Evolutionary conservation across 345 rosid genomes (phyloP).

Genomic region (Brassica rapa): DNA sequence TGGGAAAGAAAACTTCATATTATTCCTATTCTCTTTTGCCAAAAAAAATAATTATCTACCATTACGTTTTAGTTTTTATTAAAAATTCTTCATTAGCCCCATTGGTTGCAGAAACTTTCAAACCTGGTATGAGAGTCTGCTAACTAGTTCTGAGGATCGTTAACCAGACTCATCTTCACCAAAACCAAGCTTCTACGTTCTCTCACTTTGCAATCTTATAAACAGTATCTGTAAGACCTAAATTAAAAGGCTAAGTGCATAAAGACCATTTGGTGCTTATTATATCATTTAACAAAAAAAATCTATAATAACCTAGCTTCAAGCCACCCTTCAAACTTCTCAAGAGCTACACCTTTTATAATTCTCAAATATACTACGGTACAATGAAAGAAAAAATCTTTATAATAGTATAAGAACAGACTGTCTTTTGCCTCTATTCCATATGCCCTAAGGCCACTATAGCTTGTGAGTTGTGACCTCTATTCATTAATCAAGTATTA

Average conservation of each 20-base stretch:
- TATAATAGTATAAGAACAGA: constrained; percentile 4
- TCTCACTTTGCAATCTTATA: not conserved
- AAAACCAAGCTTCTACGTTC: not conserved
- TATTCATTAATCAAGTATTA: constrained; percentile 28
- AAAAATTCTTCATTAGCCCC: not conserved
- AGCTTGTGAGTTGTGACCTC: constrained; percentile 30
- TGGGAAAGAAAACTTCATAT: not conserved
- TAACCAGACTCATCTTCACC: not conserved
- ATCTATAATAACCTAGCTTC: not conserved
- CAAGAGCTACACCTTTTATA: constrained; percentile 27
- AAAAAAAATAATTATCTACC: no score
- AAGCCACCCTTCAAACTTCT: constrained; percentile 29
- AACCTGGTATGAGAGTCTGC: not conserved
- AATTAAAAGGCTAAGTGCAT: not conserved
- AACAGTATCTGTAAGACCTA: not conserved
- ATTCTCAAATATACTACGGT: constrained; percentile 1
- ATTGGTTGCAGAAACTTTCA: not conserved
- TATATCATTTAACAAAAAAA: not conserved
- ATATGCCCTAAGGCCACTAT: constrained; percentile 34
- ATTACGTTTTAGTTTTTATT: no score
- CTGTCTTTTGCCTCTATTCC: constrained; percentile 36
- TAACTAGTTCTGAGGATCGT: not conserved
- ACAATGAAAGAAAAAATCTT: constrained; percentile 6
- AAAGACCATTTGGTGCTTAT: not conserved
- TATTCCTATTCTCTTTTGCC: not conserved